Base-by-base conservation (phyloP, 352 stramenopile species). In the Globisporangium uncinulatum region DNA sequence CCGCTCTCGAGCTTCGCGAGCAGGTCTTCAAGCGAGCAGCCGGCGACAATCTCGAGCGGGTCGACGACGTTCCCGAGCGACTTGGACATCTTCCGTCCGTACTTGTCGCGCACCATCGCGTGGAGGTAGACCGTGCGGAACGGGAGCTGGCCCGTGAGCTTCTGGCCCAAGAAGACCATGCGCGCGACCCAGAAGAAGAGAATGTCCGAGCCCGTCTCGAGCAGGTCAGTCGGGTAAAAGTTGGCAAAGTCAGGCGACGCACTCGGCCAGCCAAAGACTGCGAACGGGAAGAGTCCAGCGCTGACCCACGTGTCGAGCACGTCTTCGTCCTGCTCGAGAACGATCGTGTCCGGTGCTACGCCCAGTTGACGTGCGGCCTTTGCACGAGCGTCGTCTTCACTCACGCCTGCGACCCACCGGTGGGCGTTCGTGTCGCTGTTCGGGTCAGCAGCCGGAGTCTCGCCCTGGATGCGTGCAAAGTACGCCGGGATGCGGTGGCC, bases 191-290 rank as follows among this genome's bases (percentile, higher is more conserved):
- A 99, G 74, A 99, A 99, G 77, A 99, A 99, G 17, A 99, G 67
- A 73, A 99, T 99, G 74, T 99, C 98, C 66, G 98, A 98, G 11
- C 97, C 98, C n/a, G 98, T 99, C 70, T 99, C 98, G 31, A 99
- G 73, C 59, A 98, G 74, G 46, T 97, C 94, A 32, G 92, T 94
- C 20, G 97, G 97, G 74, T 98, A 99, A 60, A 98, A 99, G 63
- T 92, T 82, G 32, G 79, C 70, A 43, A 98, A 78, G 56, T 92
- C 81, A 4, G 50, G 42, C 17, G 74, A 73, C 37, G 76, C 67
- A 39, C 89, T 71, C 0, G 84, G 86, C 86, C 86, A 95, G 13
- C 81, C 84, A 53, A 93, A 96, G 47, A 94, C 80, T 6, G 83
- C 80, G 45, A 94, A 90, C 10, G 97, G 97, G 83, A 98, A 98